These are phyloP conservation scores for Naganishia kalamii DNA, from an alignment of 768 basidiomycete species.

Conservation along the genomic window DNA sequence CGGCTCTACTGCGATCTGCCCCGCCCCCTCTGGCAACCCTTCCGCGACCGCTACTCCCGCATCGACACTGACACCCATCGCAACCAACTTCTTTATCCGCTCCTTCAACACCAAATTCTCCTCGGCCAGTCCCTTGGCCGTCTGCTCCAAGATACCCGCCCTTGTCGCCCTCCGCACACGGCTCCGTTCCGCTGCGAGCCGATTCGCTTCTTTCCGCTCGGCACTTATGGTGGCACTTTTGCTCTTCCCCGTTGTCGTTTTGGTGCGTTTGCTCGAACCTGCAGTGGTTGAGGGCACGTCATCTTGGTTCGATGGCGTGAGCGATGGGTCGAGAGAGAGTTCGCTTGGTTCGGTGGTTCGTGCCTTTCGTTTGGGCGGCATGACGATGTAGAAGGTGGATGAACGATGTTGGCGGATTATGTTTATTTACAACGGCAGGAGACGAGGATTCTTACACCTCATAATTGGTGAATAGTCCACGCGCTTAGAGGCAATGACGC, in stretches of 20 bases:
- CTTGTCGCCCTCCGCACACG: constrained; percentile 33
- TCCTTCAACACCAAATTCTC: constrained; percentile 35
- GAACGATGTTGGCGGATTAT: background rate
- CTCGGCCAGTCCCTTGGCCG: constrained; percentile 27
- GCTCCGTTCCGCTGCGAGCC: constrained; percentile 42
- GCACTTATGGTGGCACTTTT: constrained; percentile 12
- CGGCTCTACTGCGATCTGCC: too few relatives aligned
- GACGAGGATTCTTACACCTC: background rate
- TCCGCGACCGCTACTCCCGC: background rate
- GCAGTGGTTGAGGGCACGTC: background rate
- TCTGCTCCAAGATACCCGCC: constrained; percentile 28
- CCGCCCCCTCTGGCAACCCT: background rate
- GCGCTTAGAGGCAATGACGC: background rate
- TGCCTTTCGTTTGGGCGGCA: constrained; percentile 4
- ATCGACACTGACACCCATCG: constrained; percentile 18
- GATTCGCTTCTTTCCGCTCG: constrained; percentile 41
- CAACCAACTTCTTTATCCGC: constrained; percentile 24
- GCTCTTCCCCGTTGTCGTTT: background rate
- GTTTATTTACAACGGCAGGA: background rate
- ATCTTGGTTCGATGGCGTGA: background rate
- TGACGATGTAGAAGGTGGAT: background rate
- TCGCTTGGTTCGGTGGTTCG: background rate
- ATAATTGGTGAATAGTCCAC: background rate
- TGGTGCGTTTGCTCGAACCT: constrained; percentile 13
- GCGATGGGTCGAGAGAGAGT: background rate